Conservation (phyloP, 257 asterid species). For the Fraxinus quadrangulata region DNA sequence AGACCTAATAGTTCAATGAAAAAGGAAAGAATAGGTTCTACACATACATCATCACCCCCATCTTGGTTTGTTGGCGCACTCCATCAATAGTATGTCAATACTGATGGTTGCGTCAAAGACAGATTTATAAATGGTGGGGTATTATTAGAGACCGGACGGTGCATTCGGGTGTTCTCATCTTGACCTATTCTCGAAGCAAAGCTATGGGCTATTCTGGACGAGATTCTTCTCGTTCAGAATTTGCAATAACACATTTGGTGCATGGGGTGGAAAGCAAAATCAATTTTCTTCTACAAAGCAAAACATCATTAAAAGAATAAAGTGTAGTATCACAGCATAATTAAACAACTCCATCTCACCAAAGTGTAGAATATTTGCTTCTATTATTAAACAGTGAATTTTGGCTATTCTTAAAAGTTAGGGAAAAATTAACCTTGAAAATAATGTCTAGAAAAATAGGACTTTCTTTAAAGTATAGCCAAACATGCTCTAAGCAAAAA, state of each 20-base stretch:
- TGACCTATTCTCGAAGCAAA: no score
- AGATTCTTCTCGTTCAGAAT: not conserved
- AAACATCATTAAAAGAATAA: not conserved
- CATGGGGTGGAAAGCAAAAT: not conserved
- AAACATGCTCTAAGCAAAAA: not conserved
- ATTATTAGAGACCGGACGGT: no score
- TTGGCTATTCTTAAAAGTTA: not conserved
- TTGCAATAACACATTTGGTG: not conserved
- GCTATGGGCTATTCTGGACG: no score
- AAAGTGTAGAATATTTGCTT: not conserved
- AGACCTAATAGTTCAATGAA: not conserved
- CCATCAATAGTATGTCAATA: no score
- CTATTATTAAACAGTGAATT: not conserved
- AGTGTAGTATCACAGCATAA: not conserved
- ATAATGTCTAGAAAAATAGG: not conserved
- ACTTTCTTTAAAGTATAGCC: not conserved
- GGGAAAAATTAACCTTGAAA: not conserved
- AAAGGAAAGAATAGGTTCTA: not conserved
- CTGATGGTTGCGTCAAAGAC: no score
- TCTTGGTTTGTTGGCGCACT: no score
- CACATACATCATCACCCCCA: no score
- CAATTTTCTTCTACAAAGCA: not conserved
- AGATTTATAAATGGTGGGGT: no score
- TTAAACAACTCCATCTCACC: not conserved
- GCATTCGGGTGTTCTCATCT: no score